Conservation (phyloP, 1,284 basidiomycete species). For the Kalmanozyma brasiliensis region DNA sequence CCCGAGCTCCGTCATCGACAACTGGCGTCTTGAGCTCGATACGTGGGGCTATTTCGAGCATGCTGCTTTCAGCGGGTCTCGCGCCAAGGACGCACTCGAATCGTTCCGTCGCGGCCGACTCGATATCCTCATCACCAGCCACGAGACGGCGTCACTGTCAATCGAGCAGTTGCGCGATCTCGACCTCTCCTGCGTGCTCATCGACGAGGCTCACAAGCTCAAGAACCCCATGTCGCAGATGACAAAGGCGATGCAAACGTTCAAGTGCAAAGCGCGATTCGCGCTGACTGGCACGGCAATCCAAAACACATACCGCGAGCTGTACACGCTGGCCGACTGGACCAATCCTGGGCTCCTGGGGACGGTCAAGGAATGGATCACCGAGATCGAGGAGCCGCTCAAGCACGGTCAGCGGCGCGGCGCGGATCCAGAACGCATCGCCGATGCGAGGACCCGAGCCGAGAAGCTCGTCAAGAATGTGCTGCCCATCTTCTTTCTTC, state of each 20-base stretch:
- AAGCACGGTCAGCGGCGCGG: conserved; percentile 74
- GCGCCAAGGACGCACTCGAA: conserved; percentile 27
- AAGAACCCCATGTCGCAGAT: conserved; percentile 78
- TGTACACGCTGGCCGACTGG: conserved; percentile 74
- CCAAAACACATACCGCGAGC: conserved; percentile 83
- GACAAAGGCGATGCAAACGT: conserved; percentile 75
- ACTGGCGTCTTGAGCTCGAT: conserved; percentile 83
- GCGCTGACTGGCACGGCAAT: conserved; percentile 84
- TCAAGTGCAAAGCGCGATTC: conserved; percentile 75
- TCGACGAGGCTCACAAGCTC: conserved; percentile 84
- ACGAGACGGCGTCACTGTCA: conserved; percentile 70
- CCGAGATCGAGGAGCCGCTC: conserved; percentile 69
- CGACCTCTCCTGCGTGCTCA: conserved; percentile 69
- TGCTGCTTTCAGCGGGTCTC: conserved; percentile 29
- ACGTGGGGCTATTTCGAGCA: conserved; percentile 71
- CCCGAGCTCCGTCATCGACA: conserved; percentile 79
- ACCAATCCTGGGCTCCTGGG: conserved; percentile 45
- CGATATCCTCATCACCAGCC: conserved; percentile 69
- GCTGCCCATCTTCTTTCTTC: conserved; percentile 79
- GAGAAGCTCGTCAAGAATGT: conserved; percentile 74
- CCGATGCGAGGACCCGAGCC: conserved; percentile 69
- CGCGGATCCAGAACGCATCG: conserved; percentile 75
- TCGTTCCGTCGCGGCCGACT: conserved; percentile 78
- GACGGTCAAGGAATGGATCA: conserved; percentile 36
- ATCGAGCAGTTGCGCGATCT: conserved; percentile 78